These are phyloP conservation scores for Hirschfeldia incana DNA, from an alignment of 345 rosid species.

Conservation along the genomic window DNA sequence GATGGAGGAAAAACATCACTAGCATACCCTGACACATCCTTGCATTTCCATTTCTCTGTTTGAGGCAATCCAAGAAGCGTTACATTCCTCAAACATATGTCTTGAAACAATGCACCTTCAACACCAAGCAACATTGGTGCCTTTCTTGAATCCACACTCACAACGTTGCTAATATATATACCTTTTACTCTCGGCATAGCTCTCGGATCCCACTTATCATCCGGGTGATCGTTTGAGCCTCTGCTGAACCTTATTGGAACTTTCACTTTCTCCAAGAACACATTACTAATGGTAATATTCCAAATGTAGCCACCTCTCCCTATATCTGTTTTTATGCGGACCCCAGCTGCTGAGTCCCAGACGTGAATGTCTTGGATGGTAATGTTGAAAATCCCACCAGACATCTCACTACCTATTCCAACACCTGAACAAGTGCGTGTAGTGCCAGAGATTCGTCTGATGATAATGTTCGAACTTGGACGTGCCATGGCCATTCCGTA, in stretches of 20 bases:
- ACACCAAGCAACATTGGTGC: slow-evolving; percentile 78
- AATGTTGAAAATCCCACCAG: slow-evolving; percentile 81
- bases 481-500: slow-evolving; percentile 79
- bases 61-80: slow-evolving; percentile 55
- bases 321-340: slow-evolving; percentile 83
- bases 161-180: slow-evolving; percentile 57
- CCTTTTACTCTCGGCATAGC: slow-evolving; percentile 81
- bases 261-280: slow-evolving; percentile 76
- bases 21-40: slow-evolving; percentile 71
- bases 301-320: slow-evolving; percentile 91
- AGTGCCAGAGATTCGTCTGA: slow-evolving; percentile 84
- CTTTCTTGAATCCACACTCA: slow-evolving; percentile 72
- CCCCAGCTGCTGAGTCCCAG: slow-evolving; percentile 91
- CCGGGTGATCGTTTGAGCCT: slow-evolving; percentile 93
- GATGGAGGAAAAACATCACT: slow-evolving; percentile 60
- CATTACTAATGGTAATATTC: slow-evolving; percentile 61
- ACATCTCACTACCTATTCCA: slow-evolving; percentile 98
- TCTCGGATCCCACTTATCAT: slow-evolving; percentile 74
- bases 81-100: slow-evolving; percentile 75
- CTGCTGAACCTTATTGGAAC: slow-evolving; percentile 83
- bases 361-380: slow-evolving; percentile 69
- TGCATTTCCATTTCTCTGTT: slow-evolving; percentile 70
- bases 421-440: slow-evolving; percentile 94
- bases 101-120: slow-evolving; percentile 63
- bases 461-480: slow-evolving; percentile 76